phyloP scores from a whole-genome alignment of 495 filamentous ascomycete genomes.

The Daldinia loculata region DNA sequence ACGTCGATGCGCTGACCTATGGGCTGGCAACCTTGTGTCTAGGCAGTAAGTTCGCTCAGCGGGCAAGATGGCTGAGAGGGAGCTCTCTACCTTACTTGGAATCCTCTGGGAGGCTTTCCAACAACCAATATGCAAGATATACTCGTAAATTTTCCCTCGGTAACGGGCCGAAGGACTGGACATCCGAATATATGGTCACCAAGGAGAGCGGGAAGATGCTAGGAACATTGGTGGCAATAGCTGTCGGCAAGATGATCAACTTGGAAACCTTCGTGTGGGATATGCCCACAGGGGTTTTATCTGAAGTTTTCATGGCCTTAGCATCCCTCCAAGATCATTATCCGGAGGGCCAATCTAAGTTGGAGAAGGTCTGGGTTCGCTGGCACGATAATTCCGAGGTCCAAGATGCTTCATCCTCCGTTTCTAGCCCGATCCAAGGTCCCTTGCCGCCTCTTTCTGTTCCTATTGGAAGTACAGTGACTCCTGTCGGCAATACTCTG shows the following conservation, averaged over 20 bases:
- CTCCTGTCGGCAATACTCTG: conserved; percentile 53
- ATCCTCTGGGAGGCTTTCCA: conserved; percentile 37
- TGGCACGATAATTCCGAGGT: conserved; percentile 83
- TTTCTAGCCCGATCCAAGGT: conserved; percentile 44
- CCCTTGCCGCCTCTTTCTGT: conserved; percentile 44
- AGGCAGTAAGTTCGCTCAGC: conserved; percentile 75
- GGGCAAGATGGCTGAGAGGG: conserved; percentile 48
- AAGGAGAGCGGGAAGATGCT: conserved; percentile 95
- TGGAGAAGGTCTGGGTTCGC: conserved; percentile 85
- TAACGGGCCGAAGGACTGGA: conserved; percentile 84
- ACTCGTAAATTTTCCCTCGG: conserved; percentile 90
- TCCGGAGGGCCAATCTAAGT: conserved; percentile 67
- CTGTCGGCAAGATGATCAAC: conserved; percentile 84
- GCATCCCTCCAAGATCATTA: conserved; percentile 73
- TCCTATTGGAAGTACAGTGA: conserved; percentile 54
- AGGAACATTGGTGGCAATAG: conserved; percentile 86
- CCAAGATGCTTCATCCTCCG: conserved; percentile 31
- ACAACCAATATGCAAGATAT: conserved; percentile 83
- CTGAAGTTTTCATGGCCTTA: conserved; percentile 88
- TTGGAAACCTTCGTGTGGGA: conserved; percentile 95
- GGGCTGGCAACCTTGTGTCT: conserved; percentile 87
- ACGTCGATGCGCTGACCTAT: conserved; percentile 91
- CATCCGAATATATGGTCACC: conserved; percentile 84
- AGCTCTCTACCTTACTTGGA: conserved; percentile 34
- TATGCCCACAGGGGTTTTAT: conserved; percentile 90